Base-by-base conservation (phyloP, 1,139 yeast species). In the Candida sp. region DNA sequence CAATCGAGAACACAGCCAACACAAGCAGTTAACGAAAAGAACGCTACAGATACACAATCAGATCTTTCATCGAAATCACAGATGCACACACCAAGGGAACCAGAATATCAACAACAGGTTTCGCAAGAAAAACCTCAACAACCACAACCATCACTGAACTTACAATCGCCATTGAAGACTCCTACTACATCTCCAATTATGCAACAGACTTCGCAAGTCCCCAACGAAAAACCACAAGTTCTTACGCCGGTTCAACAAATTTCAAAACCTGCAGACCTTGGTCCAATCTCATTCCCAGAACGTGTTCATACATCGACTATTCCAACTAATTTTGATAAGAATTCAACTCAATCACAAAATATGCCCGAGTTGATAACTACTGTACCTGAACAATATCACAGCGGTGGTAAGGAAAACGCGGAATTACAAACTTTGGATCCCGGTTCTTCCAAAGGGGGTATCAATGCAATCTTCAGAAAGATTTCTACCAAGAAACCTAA, bases 281-380 rank as follows among this genome's bases (percentile, higher is more conserved):
- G 21, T 21, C 67, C 68, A 5, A 55, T 70, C 40, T 44, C 83
- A 11, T 74, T 79, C 55, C 90, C 90, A 7, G 84, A 82, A 52
- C 87, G 82, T 50, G 89, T 88, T 0, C 87, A 84, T 55, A 82
- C 87, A 2, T 73, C 85, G 0, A 45, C 54, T 25, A 49, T 56
- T 5, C 49, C 53, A 35, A 42, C 57, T 39, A 44, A 55, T 1
- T 50, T 51, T 33, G 45, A 47, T 38, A 51, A 56, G 41, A 43
- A 49, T 9, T 44, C 61, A 4, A 29, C 21, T 5, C 33, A 37
- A 8, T 3, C 27, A 19, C 19, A n/a, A 11, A 25, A 38, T 45
- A 40, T 21, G 11, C 41, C 43, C 15, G 39, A 36, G 33, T 37
- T 37, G 34, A 43, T 15, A 12, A 41, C 43, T 8, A 43, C 48